Evolutionary conservation across 179 eudicot genomes (phyloP), one percentile per base, ranked within the genome.

Genomic region (Amaranthus tricolor): DNA sequence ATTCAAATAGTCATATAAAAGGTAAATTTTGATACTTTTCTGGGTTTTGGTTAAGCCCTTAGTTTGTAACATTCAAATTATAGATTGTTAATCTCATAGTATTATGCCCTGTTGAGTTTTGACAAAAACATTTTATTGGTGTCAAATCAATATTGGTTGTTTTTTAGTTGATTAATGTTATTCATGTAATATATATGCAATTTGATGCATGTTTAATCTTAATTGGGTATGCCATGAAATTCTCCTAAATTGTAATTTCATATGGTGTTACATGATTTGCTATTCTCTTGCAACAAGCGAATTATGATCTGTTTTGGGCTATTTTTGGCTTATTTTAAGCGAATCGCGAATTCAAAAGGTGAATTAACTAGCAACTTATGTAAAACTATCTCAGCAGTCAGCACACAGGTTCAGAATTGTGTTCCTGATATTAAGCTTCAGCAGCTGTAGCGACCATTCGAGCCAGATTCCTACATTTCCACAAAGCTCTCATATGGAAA

Each of bases 21-120:
- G 84, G 84, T 78, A 71, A 17, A 14, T 48, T 11, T 24, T 61
- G 40, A 31, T 67, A 6, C 48, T 53, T 54, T 68, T 62, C 15
- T 5, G 20, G 66, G 1, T 56, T 75, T 68, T 44, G 10, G 61
- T 19, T 7, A 44, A 4, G 17, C 43, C 16, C 50, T 10, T 54
- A 61, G 1, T 19, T 60, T 60, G 21, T 6, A 13, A 43, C 14
- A 7, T 68, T 20, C 15, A 68, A 10, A 10, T 57, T 17, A n/a
- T 5, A 4, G 9, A 16, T 57, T 57, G 61, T 57, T n/a, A 17
- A 14, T 2, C 40, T 31, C 40, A 31, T 31, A 1, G 40, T 31
- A 31, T 31, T 31, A 31, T 31, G 40, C 40, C 40, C 40, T 31
- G 1, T 0, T 31, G 40, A 31, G 40, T 31, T 31, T 31, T 31